These are phyloP conservation scores for Nannochloropsis gaditana DNA, from an alignment of 108 stramenopile genomes.

Conservation along the genomic window DNA sequence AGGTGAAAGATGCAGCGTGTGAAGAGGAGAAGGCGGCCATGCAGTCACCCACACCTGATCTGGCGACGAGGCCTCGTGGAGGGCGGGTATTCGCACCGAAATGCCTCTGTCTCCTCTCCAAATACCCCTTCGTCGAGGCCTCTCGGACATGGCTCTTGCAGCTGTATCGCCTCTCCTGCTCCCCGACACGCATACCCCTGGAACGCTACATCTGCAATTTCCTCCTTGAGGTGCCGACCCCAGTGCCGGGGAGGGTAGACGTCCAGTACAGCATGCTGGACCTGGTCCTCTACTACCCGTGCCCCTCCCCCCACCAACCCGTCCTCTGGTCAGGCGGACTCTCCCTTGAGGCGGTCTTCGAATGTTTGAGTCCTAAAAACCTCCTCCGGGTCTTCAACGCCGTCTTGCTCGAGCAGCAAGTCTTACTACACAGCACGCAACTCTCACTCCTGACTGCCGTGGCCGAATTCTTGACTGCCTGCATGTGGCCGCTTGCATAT, in stretches of 20 bases:
- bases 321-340: conserved; percentile 42
- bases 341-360: conserved; percentile 50
- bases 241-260: conserved; percentile 37
- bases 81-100: conserved; percentile 39
- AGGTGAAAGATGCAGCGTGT: not conserved
- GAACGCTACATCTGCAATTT: conserved; percentile 56
- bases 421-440: conserved; percentile 52
- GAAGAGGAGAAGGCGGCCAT: not conserved
- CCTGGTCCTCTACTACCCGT: conserved; percentile 43
- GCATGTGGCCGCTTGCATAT: conserved; percentile 52
- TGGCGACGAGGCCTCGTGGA: not conserved
- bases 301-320: conserved; percentile 53
- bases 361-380: conserved; percentile 50
- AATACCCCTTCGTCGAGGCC: conserved; percentile 34
- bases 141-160: conserved; percentile 46
- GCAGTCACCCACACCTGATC: not conserved
- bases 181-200: conserved; percentile 41
- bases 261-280: conserved; percentile 52
- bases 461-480: conserved; percentile 45
- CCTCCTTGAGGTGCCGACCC: conserved; percentile 51
- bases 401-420: conserved; percentile 46
- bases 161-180: conserved; percentile 41
- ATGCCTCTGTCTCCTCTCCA: conserved; percentile 43
- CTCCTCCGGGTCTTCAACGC: conserved; percentile 36
- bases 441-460: conserved; percentile 45